These are phyloP conservation scores for Cadophora gregata DNA, from an alignment of 2,329 filamentous ascomycete genomes.

Conservation along the genomic window DNA sequence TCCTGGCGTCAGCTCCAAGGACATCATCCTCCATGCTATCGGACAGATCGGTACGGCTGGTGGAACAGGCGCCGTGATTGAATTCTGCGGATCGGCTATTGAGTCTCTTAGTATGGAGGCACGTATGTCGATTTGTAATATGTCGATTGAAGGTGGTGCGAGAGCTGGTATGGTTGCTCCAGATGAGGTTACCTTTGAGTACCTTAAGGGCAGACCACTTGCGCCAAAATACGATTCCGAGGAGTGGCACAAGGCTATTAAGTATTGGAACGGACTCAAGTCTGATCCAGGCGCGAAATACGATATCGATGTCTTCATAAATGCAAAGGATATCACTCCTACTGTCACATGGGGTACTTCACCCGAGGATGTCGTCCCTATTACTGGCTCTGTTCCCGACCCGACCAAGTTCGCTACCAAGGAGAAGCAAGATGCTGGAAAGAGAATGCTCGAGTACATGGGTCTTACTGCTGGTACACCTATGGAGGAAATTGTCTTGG, in stretches of 20 bases:
- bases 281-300: constrained; percentile 90
- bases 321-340: constrained; percentile 90
- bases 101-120: constrained; percentile 91
- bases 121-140: constrained; percentile 99
- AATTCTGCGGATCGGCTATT: constrained; percentile 96
- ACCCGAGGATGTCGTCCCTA: constrained; percentile 94
- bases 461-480: constrained; percentile 83
- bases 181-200: constrained; percentile 92
- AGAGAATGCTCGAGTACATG: constrained; percentile 94
- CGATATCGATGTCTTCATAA: constrained; percentile 87
- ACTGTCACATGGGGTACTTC: constrained; percentile 98
- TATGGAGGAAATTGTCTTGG: constrained; percentile 89
- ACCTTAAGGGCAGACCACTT: constrained; percentile 88
- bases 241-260: constrained; percentile 87
- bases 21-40: constrained; percentile 91
- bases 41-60: constrained; percentile 94
- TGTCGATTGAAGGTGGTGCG: constrained; percentile 96
- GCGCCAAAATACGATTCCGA: constrained; percentile 83
- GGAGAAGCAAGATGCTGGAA: constrained; percentile 79
- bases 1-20: constrained; percentile 94
- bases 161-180: constrained; percentile 97
- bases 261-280: constrained; percentile 86
- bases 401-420: constrained; percentile 85
- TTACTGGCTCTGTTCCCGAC: constrained; percentile 87
- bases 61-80: constrained; percentile 92